Evolutionary conservation across 2,329 filamentous ascomycete genomes (phyloP).

Genomic region (Alternaria brassicae): DNA sequence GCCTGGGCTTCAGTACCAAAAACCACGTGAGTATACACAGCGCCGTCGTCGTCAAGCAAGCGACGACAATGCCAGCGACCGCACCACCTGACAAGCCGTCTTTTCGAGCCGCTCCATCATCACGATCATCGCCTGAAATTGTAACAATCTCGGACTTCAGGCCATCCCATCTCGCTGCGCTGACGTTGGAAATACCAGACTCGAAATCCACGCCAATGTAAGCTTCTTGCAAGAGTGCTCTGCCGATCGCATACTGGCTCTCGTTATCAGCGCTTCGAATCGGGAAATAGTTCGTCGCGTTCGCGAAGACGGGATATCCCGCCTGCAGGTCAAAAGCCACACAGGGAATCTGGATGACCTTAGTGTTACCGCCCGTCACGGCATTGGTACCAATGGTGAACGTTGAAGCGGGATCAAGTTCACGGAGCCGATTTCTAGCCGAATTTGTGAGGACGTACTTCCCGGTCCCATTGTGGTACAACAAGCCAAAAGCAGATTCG

Average conservation of each 20-base stretch:
- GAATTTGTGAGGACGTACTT: neutral
- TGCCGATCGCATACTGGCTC: constrained; percentile 66
- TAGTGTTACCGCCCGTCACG: neutral
- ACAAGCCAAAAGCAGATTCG: neutral
- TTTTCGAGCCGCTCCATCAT: fast-evolving
- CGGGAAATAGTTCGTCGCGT: constrained; percentile 71
- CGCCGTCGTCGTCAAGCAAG: neutral
- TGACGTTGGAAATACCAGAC: constrained; percentile 41
- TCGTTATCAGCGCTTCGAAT: constrained; percentile 63
- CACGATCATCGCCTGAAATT: neutral
- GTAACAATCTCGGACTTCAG: neutral
- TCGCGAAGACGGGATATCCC: constrained; percentile 62
- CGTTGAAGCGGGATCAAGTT: neutral
- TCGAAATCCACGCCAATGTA: constrained; percentile 56
- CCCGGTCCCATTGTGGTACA: neutral
- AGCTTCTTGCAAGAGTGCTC: constrained; percentile 72
- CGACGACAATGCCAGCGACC: neutral
- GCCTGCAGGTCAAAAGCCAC: constrained; percentile 54
- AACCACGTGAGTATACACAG: neutral
- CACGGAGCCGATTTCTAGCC: neutral
- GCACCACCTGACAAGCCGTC: neutral
- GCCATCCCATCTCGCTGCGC: neutral
- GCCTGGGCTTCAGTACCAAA: neutral
- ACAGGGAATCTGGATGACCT: constrained; percentile 52
- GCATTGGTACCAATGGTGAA: neutral